Base-by-base conservation (phyloP, 305 asterid species). In the Fraxinus albicans region DNA sequence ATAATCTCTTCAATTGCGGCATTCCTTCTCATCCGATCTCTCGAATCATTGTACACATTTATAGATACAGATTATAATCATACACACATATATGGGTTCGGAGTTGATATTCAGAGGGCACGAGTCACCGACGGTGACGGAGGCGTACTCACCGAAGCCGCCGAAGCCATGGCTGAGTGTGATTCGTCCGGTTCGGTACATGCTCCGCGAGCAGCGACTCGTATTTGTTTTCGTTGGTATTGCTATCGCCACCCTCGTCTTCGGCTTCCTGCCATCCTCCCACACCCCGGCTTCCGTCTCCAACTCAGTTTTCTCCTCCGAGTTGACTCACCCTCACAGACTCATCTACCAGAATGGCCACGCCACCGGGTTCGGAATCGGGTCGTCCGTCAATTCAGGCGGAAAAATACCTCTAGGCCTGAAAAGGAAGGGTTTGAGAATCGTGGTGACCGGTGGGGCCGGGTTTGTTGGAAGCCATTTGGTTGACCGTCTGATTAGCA, bases 391-490 rank as follows among this genome's bases (percentile, higher is more conserved):
- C 86, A 86, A 88, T 85, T 92, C 92, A 31, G 94, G 91, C 6
- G 98, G 99, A 12, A 95, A 92, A 86, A 91, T 95, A 55, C 98
- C 97, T 8, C 78, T 95, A 6, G 99, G 98, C 0, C 82, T 95
- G 55, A 90, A 93, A 31, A 88, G 97, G 15, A 93, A 92, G 85
- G 93, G 95, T 2, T 76, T 90, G 80, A 88, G 99, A 80, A 94
- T 94, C 63, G 96, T 96, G 58, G 99, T 96, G 4, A 96, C 99
- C 0, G 99, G 99, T 31, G 99, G 99, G 9, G 98, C 99, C 6
- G 99, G 99, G 0, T 96, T 96, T 75, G 99, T 96, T 0, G 98
- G 98, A 10, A 96, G 99, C 79, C 99, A 96, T 58, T 82, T 96
- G 23, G 99, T 96, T 74, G 99, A 96, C 85, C 96, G 98, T 1